Evolutionary conservation across 2,329 filamentous ascomycete species (phyloP).

Genomic region (Curvularia eragrostidis): DNA sequence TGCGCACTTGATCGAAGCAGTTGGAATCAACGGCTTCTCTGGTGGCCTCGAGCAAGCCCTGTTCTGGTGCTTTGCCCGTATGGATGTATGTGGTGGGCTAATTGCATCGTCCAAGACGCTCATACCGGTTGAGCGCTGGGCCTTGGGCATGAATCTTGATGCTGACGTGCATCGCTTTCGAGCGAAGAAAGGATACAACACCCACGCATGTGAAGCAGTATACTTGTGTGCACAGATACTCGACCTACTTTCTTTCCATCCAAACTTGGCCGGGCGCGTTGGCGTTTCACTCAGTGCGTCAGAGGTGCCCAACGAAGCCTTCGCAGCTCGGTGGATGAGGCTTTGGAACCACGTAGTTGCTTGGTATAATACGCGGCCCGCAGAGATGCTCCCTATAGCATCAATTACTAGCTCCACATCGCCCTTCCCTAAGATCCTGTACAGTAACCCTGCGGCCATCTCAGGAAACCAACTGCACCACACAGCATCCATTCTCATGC

Average conservation of each 20-base stretch:
- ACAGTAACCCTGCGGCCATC: slow-evolving; percentile 25
- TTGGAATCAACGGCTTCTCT: slow-evolving; percentile 59
- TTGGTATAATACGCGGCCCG: slow-evolving; percentile 43
- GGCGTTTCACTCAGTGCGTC: slow-evolving; percentile 1
- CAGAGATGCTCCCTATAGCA: slow-evolving; percentile 22
- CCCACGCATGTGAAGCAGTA: slow-evolving; percentile 66
- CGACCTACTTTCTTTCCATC: slow-evolving; percentile 33
- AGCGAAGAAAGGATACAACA: slow-evolving; percentile 55
- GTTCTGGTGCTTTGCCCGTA: slow-evolving; percentile 66
- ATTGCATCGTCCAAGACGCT: slow-evolving; percentile 61
- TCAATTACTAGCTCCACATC: slow-evolving; percentile 8
- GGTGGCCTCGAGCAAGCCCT: slow-evolving; percentile 61
- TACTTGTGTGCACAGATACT: slow-evolving; percentile 61
- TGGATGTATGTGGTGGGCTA: slow-evolving; percentile 64
- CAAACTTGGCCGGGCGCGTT: slow-evolving; percentile 32
- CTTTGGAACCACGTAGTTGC: slow-evolving; percentile 44
- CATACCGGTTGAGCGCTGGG: slow-evolving; percentile 59
- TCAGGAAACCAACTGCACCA: slow-evolving; percentile 28
- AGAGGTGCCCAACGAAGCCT: neutral
- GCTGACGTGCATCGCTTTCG: slow-evolving; percentile 50
- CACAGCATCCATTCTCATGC: slow-evolving; percentile 21
- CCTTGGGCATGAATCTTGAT: slow-evolving; percentile 50
- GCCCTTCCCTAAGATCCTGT: slow-evolving; percentile 24
- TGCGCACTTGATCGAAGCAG: slow-evolving; percentile 60
- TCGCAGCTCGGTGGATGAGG: slow-evolving; percentile 32